Evolutionary conservation across 345 rosid genomes (phyloP), one percentile per base, ranked within the genome.

Genomic region (Cardamine resedifolia): DNA sequence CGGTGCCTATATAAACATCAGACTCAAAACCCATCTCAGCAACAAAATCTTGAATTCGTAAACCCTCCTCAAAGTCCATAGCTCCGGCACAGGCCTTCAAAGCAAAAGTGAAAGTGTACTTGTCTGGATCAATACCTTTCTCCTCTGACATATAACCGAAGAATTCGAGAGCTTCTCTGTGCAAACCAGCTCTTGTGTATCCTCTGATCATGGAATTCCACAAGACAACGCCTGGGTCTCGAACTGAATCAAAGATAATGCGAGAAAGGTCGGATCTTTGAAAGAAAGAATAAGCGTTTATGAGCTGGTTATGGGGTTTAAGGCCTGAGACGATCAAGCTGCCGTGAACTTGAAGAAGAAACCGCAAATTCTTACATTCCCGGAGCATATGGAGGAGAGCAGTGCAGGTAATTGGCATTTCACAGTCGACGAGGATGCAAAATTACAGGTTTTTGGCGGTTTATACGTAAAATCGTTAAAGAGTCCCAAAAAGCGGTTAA

Each of bases 61-160:
- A n/a, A 28, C 94, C 90, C 68, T 79, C 81, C 65, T 83, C 41
- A 49, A 82, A 74, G 58, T 82, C 77, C 58, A 58, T 26, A 24
- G 79, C 57, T 26, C 85, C 86, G 3, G 83, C 38, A 47, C 83
- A 88, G 47, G 89, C 90, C 39, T 84, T 88, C 82, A 88, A 83
- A 71, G 77, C 90, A 72, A 84, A 88, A 47, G 84, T 79, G 72
- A 84, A 81, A 66, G 87, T 88, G 72, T 77, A 82, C 58, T 83
- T 83, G 55, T 88, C 86, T 7, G 88, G 88, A 30, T 65, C 81
- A 5, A 88, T 45, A 62, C 85, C 66, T 45, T 70, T 57, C 66
- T 57, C 57, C 48, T 61, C 65, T 53, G 67, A 70, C 89, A 88
- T 82, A 44, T 38, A 52, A 3, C 36, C 62, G 44, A 84, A 86